Percentiles rank a stretch among this genome's conserved stretches.
phyloP scores from a whole-genome alignment of 176 grass and related monocot species.

The Avena atlantica region DNA sequence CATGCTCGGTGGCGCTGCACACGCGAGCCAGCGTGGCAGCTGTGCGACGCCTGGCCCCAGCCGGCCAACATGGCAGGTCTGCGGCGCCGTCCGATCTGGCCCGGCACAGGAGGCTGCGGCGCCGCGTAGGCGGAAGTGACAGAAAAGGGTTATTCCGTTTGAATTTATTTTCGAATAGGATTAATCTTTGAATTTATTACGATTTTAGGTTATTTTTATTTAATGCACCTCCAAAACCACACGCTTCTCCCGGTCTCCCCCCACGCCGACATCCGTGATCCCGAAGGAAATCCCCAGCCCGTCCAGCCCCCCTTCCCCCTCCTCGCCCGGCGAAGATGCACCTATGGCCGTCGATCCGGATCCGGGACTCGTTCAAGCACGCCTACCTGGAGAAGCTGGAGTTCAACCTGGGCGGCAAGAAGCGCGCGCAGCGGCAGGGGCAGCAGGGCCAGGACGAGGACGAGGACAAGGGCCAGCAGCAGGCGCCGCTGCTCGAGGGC shows the following conservation, averaged over 20 bases:
- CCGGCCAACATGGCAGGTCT: too few relatives aligned
- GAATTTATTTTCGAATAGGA: too few relatives aligned
- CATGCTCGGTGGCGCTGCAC: too few relatives aligned
- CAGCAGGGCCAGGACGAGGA: constrained; percentile 1
- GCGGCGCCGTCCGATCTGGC: too few relatives aligned
- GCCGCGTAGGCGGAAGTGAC: too few relatives aligned
- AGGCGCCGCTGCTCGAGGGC: constrained; percentile 65
- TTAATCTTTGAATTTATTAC: too few relatives aligned
- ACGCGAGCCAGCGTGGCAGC: too few relatives aligned
- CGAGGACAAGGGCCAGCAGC: constrained; percentile 13
- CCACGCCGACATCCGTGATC: background rate
- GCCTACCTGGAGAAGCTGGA: constrained; percentile 82
- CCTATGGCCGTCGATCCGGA: constrained; percentile 84
- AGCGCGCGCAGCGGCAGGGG: constrained; percentile 39
- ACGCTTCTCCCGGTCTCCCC: background rate
- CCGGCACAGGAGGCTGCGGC: too few relatives aligned
- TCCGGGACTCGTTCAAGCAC: constrained; percentile 89
- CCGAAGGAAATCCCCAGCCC: background rate
- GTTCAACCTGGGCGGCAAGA: constrained; percentile 70
- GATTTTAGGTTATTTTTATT: too few relatives aligned
- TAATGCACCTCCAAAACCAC: too few relatives aligned
- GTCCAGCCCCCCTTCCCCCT: background rate
- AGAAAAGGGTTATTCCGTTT: too few relatives aligned
- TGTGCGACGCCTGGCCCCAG: too few relatives aligned
- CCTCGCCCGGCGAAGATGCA: constrained; percentile 66